These are phyloP conservation scores for Fusarium anthophilum DNA, from an alignment of 2,329 filamentous ascomycete species.

Conservation along the genomic window DNA sequence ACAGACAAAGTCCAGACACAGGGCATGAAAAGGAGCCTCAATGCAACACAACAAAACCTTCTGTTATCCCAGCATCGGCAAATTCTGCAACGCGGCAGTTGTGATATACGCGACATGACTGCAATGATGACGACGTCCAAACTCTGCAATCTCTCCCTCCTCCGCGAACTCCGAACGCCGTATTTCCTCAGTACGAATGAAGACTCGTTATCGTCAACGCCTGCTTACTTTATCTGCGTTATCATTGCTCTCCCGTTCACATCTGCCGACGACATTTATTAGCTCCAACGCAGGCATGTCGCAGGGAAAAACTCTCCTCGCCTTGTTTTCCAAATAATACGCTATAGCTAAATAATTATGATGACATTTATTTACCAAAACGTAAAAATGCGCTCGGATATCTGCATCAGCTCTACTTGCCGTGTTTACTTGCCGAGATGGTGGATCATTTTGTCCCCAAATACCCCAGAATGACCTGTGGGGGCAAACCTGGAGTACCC, in stretches of 20 bases:
- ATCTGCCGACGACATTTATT: slow-evolving; percentile 26
- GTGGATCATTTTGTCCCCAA: slow-evolving; percentile 18
- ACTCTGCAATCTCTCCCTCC: neutral
- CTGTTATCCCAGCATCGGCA: neutral
- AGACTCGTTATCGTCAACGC: neutral
- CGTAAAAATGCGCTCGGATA: accelerated
- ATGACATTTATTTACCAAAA: neutral
- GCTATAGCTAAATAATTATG: neutral
- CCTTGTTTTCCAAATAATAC: accelerated
- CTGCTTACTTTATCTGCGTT: neutral
- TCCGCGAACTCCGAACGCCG: neutral
- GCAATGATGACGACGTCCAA: neutral
- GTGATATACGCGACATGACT: neutral
- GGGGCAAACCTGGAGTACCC: slow-evolving; percentile 20
- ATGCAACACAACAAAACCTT: neutral
- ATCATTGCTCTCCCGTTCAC: slow-evolving; percentile 31
- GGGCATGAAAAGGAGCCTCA: neutral
- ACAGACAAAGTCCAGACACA: neutral
- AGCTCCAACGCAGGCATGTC: slow-evolving; percentile 24
- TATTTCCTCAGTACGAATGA: neutral
- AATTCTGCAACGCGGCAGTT: neutral
- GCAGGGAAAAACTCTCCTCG: slow-evolving; percentile 24
- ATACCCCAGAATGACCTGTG: slow-evolving; percentile 26
- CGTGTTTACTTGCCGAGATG: slow-evolving; percentile 29
- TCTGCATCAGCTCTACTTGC: slow-evolving; percentile 15